Evolutionary conservation across 2,329 filamentous ascomycete genomes (phyloP), one percentile per base, ranked within the genome.

Genomic region (Fusarium sp.): DNA sequence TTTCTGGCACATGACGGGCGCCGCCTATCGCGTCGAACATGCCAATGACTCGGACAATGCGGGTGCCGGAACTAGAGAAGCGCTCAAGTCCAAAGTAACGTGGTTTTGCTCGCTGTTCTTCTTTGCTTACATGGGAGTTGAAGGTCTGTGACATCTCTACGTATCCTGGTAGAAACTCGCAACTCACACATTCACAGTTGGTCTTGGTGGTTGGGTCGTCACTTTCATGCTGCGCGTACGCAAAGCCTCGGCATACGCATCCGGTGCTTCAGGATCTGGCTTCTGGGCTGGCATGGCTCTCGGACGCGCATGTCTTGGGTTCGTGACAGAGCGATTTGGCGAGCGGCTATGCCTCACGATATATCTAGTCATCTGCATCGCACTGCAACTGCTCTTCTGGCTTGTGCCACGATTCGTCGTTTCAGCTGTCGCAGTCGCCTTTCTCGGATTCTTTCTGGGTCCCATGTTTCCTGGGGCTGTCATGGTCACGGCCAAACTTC

Each of bases 251-350:
- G 76, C 85, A 0, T 92, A 91, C 66, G 85, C 86, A 0, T 87
- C 87, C n/a, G 90, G 90, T 25, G 88, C 91, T 75, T 87, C 86
- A 0, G 87, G 85, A 0, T 91, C 90, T 0, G 91, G 90, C 0
- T 93, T 92, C 75, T 93, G 91, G 91, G 83, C 90, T n/a, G 91
- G 91, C 1, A 84, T 92, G 69, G 91, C 90, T 0, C 74, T 89
- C 0, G 91, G 91, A 0, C 80, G 91, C 2, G 78, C 92, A 1
- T 73, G 83, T 0, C 76, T 93, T 5, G 89, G 89, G 0, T 92
- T 93, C 61, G 82, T 92, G 1, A 93, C 90, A 0, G 86, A 88
- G 6, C 77, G 81, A 1, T 80, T 88, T 12, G 90, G 90, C 0
- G 91, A 92, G 73, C 86, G 88, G 44, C 68, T 82, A 3, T 83